phyloP scores from a whole-genome alignment of 495 filamentous ascomycete genomes.

The Chaetomium cochliodes region DNA sequence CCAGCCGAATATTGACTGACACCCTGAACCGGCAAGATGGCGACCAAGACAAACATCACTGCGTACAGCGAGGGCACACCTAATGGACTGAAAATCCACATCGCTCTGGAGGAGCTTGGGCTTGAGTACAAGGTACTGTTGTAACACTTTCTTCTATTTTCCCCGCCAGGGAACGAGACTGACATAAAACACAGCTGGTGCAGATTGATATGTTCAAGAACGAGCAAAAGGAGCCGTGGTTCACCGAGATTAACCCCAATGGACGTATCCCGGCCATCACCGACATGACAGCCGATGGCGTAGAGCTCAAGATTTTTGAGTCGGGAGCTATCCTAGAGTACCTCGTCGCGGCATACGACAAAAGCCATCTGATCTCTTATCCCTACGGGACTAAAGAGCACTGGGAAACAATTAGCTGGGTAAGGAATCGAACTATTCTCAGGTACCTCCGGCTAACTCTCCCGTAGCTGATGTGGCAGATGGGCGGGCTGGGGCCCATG shows the following conservation, averaged over 20 bases:
- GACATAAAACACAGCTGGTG: not conserved
- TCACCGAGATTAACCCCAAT: not conserved
- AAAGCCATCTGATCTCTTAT: not conserved
- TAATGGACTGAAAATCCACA: conserved; percentile 1
- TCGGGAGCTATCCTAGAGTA: not conserved
- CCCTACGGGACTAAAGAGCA: not conserved
- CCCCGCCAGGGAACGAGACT: not conserved
- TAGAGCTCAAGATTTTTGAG: not conserved
- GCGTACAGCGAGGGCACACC: conserved; percentile 1
- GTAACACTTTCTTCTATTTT: not conserved
- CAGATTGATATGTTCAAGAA: not conserved
- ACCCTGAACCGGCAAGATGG: not conserved
- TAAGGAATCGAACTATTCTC: not conserved
- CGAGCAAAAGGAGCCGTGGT: not conserved
- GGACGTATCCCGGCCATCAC: not conserved
- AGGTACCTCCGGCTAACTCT: not conserved
- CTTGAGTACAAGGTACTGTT: not conserved
- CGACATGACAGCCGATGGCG: not conserved
- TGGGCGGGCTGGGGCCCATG: not conserved
- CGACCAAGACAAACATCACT: conserved; percentile 3
- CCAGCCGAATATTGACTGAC: no score
- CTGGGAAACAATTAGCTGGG: not conserved
- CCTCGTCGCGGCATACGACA: not conserved
- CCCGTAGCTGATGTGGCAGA: not conserved
- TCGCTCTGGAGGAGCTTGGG: conserved; percentile 6